A percentile compares a stretch with the other conserved stretches of the same genome.
Conservation (phyloP, 176 grass and related monocot genomes). For the Tuctoria greenei region DNA sequence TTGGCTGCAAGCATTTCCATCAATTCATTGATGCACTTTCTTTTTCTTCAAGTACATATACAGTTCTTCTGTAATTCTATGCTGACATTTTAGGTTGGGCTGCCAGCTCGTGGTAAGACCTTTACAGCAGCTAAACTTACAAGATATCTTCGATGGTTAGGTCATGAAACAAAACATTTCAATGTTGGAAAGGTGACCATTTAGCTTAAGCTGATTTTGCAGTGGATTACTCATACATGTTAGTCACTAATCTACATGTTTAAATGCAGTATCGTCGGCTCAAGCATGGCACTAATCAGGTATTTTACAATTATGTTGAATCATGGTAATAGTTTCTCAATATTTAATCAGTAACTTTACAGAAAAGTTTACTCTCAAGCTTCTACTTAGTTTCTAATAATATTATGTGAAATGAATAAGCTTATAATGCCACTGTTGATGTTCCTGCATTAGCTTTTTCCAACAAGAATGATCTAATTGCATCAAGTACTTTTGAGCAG, state of each 20-base stretch:
- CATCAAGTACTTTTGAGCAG: constrained; percentile 53
- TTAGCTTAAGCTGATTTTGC: constrained; percentile 29
- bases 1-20: constrained; percentile 1
- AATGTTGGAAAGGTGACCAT: constrained; percentile 93
- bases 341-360: background rate
- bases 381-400: constrained; percentile 6
- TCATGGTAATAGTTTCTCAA: background rate
- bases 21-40: constrained; percentile 21
- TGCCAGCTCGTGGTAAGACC: constrained; percentile 96
- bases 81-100: constrained; percentile 71
- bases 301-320: constrained; percentile 26
- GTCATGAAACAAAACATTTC: constrained; percentile 99
- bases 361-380: background rate
- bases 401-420: constrained; percentile 16
- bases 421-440: constrained; percentile 3
- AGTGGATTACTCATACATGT: constrained; percentile 16
- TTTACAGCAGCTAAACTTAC: constrained; percentile 98
- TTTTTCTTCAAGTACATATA: constrained; percentile 24
- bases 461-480: constrained; percentile 37
- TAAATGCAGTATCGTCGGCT: constrained; percentile 82
- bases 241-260: constrained; percentile 39
- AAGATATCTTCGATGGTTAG: constrained; percentile 97
- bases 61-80: constrained; percentile 27
- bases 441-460: constrained; percentile 14
- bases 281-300: constrained; percentile 95